Base-by-base conservation (phyloP, 345 rosid species). In the Passiflora organensis region DNA sequence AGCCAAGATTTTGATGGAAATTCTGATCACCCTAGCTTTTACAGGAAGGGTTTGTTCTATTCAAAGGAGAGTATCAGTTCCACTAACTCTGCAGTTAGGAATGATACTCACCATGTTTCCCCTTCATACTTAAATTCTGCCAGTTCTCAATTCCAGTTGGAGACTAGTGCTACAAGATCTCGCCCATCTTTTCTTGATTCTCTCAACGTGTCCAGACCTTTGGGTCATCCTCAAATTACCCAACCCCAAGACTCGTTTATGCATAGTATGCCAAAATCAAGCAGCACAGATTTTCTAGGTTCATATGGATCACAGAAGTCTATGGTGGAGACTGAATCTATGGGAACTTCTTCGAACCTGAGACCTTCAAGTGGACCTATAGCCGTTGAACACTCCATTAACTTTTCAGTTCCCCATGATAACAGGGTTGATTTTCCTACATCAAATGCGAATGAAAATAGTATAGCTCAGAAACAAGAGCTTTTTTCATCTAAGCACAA, bases 161-260 rank as follows among this genome's bases (percentile, higher is more conserved):
- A n/a, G n/a, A 55, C 82, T 23, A 79, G 39, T 63, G 71, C 75
- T 58, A 56, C 79, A 72, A 87, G 79, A 78, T 75, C 80, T 55
- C 86, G 96, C 39, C 88, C 96, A 25, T 94, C 99, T 47, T 87
- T 89, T 71, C 88, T 89, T 53, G 97, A 89, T 80, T 79, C 95
- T 56, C 79, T 94, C 51, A 82, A 84, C 42, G 71, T 79, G 53
- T 38, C 83, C 12, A 82, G 81, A 73, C 69, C 73, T 62, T 67
- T 76, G 10, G 85, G 68, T 59, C 60, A 60, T 64, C 81, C 60
- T 67, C 83, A 15, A 21, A 32, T 66, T 57, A 78, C 75, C 63
- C 59, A 69, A 49, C 62, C 62, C 37, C 66, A 62, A 49, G 73
- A 64, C 37, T 54, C 76, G 20, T 59, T 57, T 57, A 50, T 70